Evolutionary conservation across 225 moss, liverwort and hornwort genomes (phyloP), one percentile per base, ranked within the genome.

Genomic region (Physcomitrium patens): DNA sequence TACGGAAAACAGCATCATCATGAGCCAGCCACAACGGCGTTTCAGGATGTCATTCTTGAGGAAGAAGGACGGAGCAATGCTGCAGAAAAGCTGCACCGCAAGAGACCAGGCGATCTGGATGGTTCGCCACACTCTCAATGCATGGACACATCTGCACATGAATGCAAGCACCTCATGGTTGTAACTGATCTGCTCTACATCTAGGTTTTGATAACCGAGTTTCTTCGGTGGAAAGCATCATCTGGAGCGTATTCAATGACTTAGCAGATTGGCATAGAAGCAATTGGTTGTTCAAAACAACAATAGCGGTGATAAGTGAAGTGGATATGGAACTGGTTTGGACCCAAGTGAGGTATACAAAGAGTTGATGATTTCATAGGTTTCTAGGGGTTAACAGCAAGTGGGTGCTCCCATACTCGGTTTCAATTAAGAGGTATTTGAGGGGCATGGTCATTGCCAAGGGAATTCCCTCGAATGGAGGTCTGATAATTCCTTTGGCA

Each of bases 11-110:
- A 64, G 48, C 31, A 37, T 22, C 11, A 12, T 22, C 63, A 53
- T 53, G 64, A 49, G 51, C 19, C 43, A 60, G 26, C 57, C 10
- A 8, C 1, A 31, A 60, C 76, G 78, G 17, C 93, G 92, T 60
- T 77, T 82, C 65, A 93, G 82, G 79, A 78, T 94, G 60, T 20
- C 85, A 7, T 75, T 60, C 7, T 63, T 93, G 12, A 90, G 95
- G 51, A 90, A 69, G 51, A 90, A 69, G 91, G 84, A 77, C 81
- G 90, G 23, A 79, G 82, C 67, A 83, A 56, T 59, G 89, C 91
- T 24, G 64, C 84, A 65, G 96, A 90, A 11, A 90, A 82, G 67
- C 75, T n/a, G n/a, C n/a, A n/a, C n/a, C n/a, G n/a, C n/a, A n/a
- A n/a, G n/a, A n/a, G n/a, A n/a, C n/a, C n/a, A n/a, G n/a, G n/a